Percentiles rank a stretch among this genome's conserved stretches.
These are phyloP conservation scores for Cucumis hystrix DNA, from an alignment of 306 rosid genomes.

Conservation along the genomic window DNA sequence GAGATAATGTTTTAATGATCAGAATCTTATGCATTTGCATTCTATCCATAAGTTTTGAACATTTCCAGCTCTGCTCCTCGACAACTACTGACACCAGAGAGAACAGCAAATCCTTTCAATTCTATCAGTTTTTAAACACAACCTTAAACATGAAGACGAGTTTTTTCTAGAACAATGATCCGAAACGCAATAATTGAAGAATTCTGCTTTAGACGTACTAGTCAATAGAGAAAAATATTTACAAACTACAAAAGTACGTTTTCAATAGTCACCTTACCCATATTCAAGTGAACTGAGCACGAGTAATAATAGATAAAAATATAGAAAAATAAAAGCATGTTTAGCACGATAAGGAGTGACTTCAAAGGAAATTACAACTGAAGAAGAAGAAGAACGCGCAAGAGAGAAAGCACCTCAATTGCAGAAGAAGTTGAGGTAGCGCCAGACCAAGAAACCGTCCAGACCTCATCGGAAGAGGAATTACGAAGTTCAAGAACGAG, in stretches of 20 bases:
- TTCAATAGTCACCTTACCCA: not conserved
- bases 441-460: constrained; percentile 91
- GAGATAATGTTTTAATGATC: not conserved
- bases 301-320: not conserved
- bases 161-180: not conserved
- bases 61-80: not conserved
- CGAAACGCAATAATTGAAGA: not conserved
- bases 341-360: not conserved
- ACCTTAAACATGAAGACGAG: not conserved
- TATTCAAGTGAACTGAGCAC: not conserved
- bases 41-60: not conserved
- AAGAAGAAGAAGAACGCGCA: not conserved
- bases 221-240: not conserved
- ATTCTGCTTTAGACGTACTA: not conserved
- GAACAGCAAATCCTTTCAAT: not conserved
- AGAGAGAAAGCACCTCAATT: constrained; percentile 33
- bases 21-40: not conserved
- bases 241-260: not conserved
- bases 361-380: not conserved
- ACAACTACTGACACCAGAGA: not conserved
- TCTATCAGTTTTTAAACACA: not conserved
- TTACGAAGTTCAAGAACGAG: constrained; percentile 73
- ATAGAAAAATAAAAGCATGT: not conserved
- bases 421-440: constrained; percentile 61
- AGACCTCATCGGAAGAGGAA: constrained; percentile 15